A percentile compares a stretch with the other conserved stretches of the same genome.
These are phyloP conservation scores for Daucus carota DNA, from an alignment of 129 eudicot genomes.

Conservation along the genomic window DNA sequence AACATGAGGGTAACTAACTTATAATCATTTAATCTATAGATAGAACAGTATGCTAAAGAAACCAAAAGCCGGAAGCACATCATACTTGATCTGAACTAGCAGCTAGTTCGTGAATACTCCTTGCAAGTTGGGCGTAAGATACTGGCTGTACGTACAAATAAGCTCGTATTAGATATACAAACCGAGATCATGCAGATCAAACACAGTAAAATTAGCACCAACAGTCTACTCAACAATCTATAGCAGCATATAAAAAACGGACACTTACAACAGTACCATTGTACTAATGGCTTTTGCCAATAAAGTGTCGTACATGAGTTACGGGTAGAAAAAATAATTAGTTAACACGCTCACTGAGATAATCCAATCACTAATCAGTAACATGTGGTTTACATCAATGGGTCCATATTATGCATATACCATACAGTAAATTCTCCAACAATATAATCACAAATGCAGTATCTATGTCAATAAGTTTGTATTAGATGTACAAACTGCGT, in stretches of 20 bases:
- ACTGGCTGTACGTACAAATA: conserved; percentile 54
- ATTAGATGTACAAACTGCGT: neutral
- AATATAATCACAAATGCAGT: no score
- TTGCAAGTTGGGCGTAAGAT: conserved; percentile 98
- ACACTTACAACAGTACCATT: no score
- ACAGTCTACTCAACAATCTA: neutral
- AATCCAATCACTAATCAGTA: neutral
- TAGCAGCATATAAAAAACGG: neutral
- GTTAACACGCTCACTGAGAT: no score
- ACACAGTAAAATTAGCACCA: neutral
- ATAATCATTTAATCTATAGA: neutral
- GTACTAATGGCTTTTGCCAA: no score
- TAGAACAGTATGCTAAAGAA: conserved; percentile 5
- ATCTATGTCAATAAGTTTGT: neutral
- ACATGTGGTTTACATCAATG: neutral
- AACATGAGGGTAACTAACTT: neutral
- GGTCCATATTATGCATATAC: neutral
- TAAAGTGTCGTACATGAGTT: no score
- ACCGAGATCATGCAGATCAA: neutral
- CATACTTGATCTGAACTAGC: conserved; percentile 94
- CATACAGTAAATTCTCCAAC: neutral
- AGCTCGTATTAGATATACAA: neutral
- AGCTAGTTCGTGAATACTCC: conserved; percentile 94
- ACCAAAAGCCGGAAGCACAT: neutral
- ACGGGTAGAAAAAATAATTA: no score